These are phyloP conservation scores for Straminergon stramineum DNA, from an alignment of 225 moss, liverwort and hornwort genomes.

Conservation along the genomic window DNA sequence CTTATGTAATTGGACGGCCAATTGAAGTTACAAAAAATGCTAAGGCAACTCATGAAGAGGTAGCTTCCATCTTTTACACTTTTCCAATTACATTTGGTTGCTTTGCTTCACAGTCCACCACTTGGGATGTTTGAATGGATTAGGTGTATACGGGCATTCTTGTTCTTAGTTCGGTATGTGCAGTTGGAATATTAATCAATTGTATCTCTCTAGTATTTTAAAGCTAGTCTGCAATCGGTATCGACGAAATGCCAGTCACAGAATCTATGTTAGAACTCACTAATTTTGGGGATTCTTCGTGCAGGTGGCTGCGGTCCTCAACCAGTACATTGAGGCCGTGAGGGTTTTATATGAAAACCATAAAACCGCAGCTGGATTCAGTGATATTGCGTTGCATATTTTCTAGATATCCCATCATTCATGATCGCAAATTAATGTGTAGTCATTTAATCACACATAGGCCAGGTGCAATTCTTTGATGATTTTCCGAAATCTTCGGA, in stretches of 20 bases:
- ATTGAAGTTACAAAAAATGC: constrained; percentile 53
- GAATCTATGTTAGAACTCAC: neutral
- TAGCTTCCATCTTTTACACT: neutral
- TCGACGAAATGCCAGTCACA: neutral
- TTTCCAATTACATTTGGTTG: neutral
- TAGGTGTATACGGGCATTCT: neutral
- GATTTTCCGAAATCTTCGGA: neutral
- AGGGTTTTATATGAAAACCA: constrained; percentile 59
- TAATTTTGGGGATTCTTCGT: neutral
- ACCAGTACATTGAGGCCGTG: constrained; percentile 47
- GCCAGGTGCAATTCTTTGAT: neutral
- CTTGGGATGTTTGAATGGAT: neutral
- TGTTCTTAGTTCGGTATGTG: neutral
- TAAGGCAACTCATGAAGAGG: constrained; percentile 55
- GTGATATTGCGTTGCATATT: constrained; percentile 23
- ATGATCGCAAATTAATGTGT: neutral
- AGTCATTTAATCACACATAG: neutral
- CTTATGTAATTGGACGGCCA: constrained; percentile 71
- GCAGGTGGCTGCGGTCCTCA: constrained; percentile 44
- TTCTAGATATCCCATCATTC: neutral
- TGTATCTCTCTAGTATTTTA: neutral
- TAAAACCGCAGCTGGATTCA: constrained; percentile 55
- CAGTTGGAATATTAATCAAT: neutral
- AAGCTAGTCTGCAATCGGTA: neutral
- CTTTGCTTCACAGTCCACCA: neutral